These are phyloP conservation scores for Carex pumila DNA, from an alignment of 176 grass and related monocot genomes.

Conservation along the genomic window DNA sequence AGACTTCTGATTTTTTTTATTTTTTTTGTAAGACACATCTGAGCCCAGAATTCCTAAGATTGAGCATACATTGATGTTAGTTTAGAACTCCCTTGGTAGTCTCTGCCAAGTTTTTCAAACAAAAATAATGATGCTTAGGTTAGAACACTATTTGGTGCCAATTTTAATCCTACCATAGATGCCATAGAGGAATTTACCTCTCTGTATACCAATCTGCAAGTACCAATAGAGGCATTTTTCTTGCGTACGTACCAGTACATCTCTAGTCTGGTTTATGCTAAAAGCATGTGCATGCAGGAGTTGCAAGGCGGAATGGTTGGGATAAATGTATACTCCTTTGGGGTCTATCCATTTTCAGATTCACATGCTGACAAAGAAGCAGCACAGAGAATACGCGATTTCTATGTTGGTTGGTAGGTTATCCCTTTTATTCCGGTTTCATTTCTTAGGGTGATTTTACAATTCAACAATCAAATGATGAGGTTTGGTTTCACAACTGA, in stretches of 20 bases:
- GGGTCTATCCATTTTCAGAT: conserved; percentile 43
- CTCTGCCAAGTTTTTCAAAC: too few species aligned
- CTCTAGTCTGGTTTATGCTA: neutral
- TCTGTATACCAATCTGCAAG: neutral
- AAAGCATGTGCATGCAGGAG: conserved; percentile 12
- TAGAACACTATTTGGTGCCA: neutral
- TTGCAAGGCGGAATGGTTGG: conserved; percentile 41
- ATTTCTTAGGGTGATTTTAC: neutral
- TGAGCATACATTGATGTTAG: neutral
- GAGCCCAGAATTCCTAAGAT: neutral
- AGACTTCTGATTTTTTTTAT: neutral
- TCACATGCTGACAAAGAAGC: conserved; percentile 32
- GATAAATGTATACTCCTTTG: conserved; percentile 36
- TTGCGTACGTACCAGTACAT: neutral
- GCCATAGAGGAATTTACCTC: neutral
- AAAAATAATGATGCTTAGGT: neutral
- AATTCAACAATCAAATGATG: too few species aligned
- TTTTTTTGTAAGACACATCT: too few species aligned
- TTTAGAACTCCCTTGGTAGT: too few species aligned
- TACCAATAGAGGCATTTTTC: neutral
- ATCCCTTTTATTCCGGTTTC: neutral
- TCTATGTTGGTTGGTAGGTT: conserved; percentile 42
- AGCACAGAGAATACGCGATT: conserved; percentile 26
- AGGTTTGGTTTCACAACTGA: too few species aligned
- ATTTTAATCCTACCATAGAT: neutral